These are phyloP conservation scores for Quercus gilva DNA, from an alignment of 306 rosid species.

Conservation along the genomic window DNA sequence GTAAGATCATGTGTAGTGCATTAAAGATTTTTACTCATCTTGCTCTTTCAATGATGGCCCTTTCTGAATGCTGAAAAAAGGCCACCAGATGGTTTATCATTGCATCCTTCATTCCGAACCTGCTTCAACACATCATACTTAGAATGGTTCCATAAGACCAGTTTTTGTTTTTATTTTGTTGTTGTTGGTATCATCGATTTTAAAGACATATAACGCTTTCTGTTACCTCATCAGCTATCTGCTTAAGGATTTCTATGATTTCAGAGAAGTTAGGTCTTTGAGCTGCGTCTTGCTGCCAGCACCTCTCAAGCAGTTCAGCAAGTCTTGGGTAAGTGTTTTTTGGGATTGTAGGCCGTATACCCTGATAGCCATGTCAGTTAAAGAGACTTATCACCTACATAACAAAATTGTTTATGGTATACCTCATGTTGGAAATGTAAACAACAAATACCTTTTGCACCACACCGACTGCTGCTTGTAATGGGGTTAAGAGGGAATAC, in stretches of 20 bases:
- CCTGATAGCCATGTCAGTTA: constrained; percentile 47
- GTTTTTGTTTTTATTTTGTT: not conserved
- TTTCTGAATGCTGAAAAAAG: constrained; percentile 67
- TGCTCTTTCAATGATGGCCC: constrained; percentile 38
- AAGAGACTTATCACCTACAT: constrained; percentile 1
- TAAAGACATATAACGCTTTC: not conserved
- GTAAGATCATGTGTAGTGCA: not conserved
- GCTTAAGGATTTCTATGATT: constrained; percentile 68
- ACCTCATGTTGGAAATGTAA: constrained; percentile 5
- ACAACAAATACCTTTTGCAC: constrained; percentile 80
- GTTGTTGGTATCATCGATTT: not conserved
- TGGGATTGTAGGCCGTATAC: constrained; percentile 79
- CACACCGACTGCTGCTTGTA: constrained; percentile 99
- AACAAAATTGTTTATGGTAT: not conserved
- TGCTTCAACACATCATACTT: constrained; percentile 31
- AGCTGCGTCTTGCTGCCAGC: constrained; percentile 88
- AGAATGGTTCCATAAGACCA: constrained; percentile 9
- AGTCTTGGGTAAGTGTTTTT: constrained; percentile 64
- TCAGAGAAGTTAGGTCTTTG: constrained; percentile 77
- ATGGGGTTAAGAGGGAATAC: constrained; percentile 77
- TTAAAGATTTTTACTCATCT: not conserved
- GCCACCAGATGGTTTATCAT: constrained; percentile 52
- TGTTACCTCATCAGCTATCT: constrained; percentile 67
- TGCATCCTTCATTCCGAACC: constrained; percentile 50
- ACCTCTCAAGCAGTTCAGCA: constrained; percentile 72